Conservation (phyloP, 2,329 filamentous ascomycete genomes). For the Aspergillus sp. region DNA sequence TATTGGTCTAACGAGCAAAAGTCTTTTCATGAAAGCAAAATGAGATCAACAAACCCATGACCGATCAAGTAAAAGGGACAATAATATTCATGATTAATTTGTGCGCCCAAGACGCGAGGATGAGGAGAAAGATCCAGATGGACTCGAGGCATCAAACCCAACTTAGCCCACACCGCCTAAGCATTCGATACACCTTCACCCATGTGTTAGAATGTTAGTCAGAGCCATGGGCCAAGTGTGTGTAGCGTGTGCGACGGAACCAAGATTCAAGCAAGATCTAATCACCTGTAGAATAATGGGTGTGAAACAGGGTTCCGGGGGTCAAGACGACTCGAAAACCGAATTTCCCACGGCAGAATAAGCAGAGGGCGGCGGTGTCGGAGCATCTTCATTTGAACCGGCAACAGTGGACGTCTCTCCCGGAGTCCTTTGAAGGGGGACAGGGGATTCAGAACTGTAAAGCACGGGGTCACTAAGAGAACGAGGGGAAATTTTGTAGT, state of each 20-base stretch:
- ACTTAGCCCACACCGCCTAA: neutral
- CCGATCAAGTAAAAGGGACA: neutral
- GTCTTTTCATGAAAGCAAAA: neutral
- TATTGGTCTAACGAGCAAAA: neutral
- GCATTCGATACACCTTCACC: neutral
- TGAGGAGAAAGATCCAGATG: neutral
- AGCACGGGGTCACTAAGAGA: neutral
- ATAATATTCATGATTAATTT: neutral
- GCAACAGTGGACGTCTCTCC: no score
- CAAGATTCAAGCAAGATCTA: neutral
- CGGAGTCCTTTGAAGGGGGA: neutral
- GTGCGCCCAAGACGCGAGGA: neutral
- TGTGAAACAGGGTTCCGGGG: neutral
- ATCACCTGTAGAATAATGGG: neutral
- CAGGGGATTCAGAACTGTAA: neutral
- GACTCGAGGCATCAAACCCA: neutral
- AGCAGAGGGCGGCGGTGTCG: neutral
- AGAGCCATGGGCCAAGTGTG: neutral
- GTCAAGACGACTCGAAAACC: neutral
- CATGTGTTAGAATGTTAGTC: neutral
- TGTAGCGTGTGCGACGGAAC: neutral
- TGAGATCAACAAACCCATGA: conserved; percentile 1
- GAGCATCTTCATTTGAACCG: neutral
- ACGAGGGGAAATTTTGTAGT: neutral
- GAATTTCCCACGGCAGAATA: neutral